Percentiles rank a stretch among this genome's conserved stretches.
Conservation (phyloP, 345 rosid genomes). For the Hypericum perforatum region DNA sequence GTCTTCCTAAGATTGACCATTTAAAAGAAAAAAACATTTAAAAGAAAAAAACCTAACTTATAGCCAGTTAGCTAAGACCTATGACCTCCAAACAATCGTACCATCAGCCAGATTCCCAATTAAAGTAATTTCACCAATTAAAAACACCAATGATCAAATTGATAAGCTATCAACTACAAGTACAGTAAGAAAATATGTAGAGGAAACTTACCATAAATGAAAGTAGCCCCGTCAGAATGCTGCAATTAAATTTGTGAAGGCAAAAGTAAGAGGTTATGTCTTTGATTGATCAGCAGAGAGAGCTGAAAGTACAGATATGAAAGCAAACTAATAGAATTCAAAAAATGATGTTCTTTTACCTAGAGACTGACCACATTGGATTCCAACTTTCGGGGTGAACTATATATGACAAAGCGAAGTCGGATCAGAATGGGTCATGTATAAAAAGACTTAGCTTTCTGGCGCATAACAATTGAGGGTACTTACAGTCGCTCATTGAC, state of each 20-base stretch:
- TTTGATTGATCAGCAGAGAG: not conserved
- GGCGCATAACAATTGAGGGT: conserved; percentile 1
- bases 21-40: conserved; percentile 4
- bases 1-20: conserved; percentile 3
- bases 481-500: conserved; percentile 99
- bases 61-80: too few relatives aligned
- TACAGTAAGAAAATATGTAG: too few relatives aligned
- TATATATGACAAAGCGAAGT: conserved; percentile 25
- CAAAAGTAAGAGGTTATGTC: too few relatives aligned
- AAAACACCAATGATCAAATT: not conserved
- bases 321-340: not conserved
- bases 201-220: conserved; percentile 79
- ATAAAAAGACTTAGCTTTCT: conserved; percentile 1
- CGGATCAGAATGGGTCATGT: conserved; percentile 4
- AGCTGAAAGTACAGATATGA: not conserved
- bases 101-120: too few relatives aligned
- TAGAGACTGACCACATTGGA: conserved; percentile 99
- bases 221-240: conserved; percentile 97
- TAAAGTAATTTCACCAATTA: too few relatives aligned
- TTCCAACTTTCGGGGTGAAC: conserved; percentile 99
- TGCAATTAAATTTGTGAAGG: conserved; percentile 25
- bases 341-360: conserved; percentile 33
- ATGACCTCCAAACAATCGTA: too few relatives aligned
- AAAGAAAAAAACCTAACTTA: too few relatives aligned
- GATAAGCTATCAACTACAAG: not conserved